Evolutionary conservation across 140 eudicot genomes (phyloP).

Genomic region (Erigeron philadelphicus): DNA sequence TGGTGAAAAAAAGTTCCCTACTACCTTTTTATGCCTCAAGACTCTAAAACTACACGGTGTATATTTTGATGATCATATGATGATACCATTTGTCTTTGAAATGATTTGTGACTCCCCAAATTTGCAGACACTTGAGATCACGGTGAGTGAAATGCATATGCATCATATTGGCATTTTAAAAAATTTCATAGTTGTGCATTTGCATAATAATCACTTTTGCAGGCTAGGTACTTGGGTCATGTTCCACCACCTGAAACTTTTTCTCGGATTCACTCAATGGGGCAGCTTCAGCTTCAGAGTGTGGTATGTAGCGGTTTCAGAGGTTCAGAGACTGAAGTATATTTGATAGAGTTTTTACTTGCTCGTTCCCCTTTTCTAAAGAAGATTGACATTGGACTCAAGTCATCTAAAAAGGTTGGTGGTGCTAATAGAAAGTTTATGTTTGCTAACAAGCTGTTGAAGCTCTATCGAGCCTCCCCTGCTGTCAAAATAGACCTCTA

Average conservation of each 20-base stretch:
- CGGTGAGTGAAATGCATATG: neutral
- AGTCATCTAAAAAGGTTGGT: too few relatives aligned
- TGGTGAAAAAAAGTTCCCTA: neutral
- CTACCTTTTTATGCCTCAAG: conserved; percentile 2
- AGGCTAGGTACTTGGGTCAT: too few relatives aligned
- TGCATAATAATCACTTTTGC: neutral
- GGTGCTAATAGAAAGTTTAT: neutral
- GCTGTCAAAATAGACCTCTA: neutral
- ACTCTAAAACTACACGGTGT: neutral
- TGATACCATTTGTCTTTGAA: neutral
- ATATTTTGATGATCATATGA: neutral
- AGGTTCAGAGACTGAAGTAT: neutral
- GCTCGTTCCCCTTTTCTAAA: neutral
- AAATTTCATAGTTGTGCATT: neutral
- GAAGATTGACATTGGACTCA: neutral
- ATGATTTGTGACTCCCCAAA: conserved; percentile 15
- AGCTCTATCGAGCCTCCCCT: conserved; percentile 8
- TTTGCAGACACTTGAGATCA: conserved; percentile 9
- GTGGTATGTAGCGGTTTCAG: neutral
- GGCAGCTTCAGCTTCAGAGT: neutral
- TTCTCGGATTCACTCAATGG: neutral
- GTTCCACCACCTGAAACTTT: neutral
- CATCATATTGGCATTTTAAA: too few relatives aligned
- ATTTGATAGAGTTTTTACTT: conserved; percentile 15
- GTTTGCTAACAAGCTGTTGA: conserved; percentile 2